A percentile compares a stretch with the other conserved stretches of the same genome.
Evolutionary conservation across 228 moss, liverwort and hornwort species (phyloP).

Genomic region (Sphagnum fallax): DNA sequence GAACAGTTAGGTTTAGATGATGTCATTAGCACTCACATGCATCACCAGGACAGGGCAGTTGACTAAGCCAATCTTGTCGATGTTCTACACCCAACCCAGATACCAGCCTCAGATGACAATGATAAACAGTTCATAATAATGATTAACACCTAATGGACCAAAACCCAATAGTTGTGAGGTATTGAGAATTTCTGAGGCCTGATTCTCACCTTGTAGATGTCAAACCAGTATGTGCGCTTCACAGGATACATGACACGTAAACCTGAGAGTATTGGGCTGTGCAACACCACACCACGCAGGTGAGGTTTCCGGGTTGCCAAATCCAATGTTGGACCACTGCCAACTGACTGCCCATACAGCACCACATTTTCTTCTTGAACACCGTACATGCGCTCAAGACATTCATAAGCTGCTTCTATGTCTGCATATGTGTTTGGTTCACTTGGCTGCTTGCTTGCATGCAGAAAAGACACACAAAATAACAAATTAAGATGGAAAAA

Average conservation of each 20-base stretch:
- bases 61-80: slow-evolving; percentile 86
- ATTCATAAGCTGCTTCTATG: slow-evolving; percentile 79
- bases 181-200: background rate
- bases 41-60: slow-evolving; percentile 92
- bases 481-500: too few species aligned
- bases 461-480: background rate
- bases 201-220: slow-evolving; percentile 71
- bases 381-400: slow-evolving; percentile 50
- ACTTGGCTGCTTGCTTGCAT: slow-evolving; percentile 46
- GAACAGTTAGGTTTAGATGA: background rate
- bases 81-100: slow-evolving; percentile 52
- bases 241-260: slow-evolving; percentile 99
- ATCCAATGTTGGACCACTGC: slow-evolving; percentile 94
- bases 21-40: slow-evolving; percentile 43
- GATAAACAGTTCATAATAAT: background rate
- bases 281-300: slow-evolving; percentile 96
- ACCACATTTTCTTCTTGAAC: slow-evolving; percentile 74
- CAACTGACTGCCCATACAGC: slow-evolving; percentile 96
- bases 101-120: background rate
- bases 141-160: too few species aligned
- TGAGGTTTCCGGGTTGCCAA: slow-evolving; percentile 48
- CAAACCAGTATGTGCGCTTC: slow-evolving; percentile 95
- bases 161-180: background rate
- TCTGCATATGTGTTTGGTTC: slow-evolving; percentile 96
- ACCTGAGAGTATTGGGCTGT: slow-evolving; percentile 97